These are phyloP conservation scores for Rhododendron mucronatum DNA, from an alignment of 148 eudicot genomes.

Conservation along the genomic window DNA sequence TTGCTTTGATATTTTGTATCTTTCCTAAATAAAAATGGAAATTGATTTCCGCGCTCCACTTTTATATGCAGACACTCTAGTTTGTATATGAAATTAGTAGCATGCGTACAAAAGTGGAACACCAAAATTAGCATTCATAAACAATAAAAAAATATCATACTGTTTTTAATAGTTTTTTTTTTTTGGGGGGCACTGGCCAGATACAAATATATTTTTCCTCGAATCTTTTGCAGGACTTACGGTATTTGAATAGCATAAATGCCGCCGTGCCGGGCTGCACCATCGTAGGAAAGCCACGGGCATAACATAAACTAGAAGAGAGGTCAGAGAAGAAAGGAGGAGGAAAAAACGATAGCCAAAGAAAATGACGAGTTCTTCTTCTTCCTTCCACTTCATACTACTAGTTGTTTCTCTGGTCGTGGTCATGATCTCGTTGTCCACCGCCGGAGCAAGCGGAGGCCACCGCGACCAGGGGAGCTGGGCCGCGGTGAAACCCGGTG, in stretches of 20 bases:
- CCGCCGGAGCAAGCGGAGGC: constrained; percentile 8
- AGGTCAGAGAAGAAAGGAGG: neutral
- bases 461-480: constrained; percentile 14
- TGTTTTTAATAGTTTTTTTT: neutral
- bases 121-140: too few species aligned
- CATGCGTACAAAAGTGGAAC: too few species aligned
- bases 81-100: too few species aligned
- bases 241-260: neutral
- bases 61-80: too few species aligned
- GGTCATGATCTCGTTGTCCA: neutral
- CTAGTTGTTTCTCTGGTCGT: neutral
- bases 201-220: neutral
- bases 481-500: constrained; percentile 8
- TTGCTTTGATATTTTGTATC: neutral
- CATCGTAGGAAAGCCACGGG: neutral
- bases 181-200: neutral
- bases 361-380: constrained; percentile 1
- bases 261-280: neutral
- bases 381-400: neutral
- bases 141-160: too few species aligned
- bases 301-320: neutral
- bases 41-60: too few species aligned
- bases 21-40: neutral
- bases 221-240: neutral
- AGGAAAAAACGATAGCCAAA: neutral